Evolutionary conservation across 495 filamentous ascomycete genomes (phyloP).

Genomic region (Penicillium paradoxum): DNA sequence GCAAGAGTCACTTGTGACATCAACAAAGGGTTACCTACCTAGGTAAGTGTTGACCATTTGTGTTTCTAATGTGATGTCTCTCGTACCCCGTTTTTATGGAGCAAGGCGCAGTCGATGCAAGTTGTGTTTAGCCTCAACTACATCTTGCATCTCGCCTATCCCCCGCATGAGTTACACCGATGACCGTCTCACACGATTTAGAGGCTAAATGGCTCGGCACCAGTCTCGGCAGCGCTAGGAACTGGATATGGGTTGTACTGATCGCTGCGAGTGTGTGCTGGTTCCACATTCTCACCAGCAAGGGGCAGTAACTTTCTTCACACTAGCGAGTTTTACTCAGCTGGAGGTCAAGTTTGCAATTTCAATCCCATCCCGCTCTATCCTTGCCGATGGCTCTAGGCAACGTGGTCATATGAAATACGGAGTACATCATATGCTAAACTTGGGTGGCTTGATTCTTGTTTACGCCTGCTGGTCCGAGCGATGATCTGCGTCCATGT

Average conservation of each 20-base stretch:
- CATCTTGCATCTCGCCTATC: conserved; percentile 5
- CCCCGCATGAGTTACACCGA: conserved; percentile 2
- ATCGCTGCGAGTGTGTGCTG: conserved; percentile 1
- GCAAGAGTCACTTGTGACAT: neutral
- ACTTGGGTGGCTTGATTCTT: conserved; percentile 3
- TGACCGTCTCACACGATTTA: conserved; percentile 1
- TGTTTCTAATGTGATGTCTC: conserved; percentile 27
- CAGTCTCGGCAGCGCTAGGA: neutral
- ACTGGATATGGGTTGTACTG: neutral
- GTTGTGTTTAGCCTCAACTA: neutral
- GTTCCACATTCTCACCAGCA: conserved; percentile 9
- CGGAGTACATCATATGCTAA: conserved; percentile 4
- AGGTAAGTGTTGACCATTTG: conserved; percentile 1
- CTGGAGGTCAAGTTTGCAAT: neutral
- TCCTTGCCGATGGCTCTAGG: neutral
- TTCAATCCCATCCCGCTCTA: neutral
- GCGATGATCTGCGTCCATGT: conserved; percentile 8
- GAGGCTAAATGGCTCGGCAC: neutral
- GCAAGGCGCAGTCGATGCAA: conserved; percentile 7
- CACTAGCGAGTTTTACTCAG: neutral
- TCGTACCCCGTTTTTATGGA: conserved; percentile 4
- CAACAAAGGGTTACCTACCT: conserved; percentile 3
- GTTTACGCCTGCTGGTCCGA: conserved; percentile 6
- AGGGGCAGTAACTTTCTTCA: neutral
- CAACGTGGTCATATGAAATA: neutral